Evolutionary conservation across 495 filamentous ascomycete species (phyloP), one percentile per base, ranked within the genome.

Genomic region (Aspergillus cavernicola): DNA sequence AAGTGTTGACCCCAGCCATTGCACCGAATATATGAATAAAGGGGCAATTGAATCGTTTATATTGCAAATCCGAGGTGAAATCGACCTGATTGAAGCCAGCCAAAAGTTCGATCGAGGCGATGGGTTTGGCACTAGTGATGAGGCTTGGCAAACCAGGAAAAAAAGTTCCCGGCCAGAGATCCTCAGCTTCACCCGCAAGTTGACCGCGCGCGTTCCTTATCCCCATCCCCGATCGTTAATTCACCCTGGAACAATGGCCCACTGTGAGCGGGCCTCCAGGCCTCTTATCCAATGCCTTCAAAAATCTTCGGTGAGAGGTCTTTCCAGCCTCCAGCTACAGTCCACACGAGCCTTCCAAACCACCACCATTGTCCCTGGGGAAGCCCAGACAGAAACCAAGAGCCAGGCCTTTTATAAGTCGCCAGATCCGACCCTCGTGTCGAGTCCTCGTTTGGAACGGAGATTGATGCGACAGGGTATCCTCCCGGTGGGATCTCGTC

Each of bases 401-500:
- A 67, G 52, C 36, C 60, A 64, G 56, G 61, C 68, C 45, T 73
- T 69, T 61, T 59, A 71, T 59, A 73, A 66, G 50, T 55, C 66
- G 16, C 70, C 67, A 20, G 76, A 82, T 59, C 80, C 79, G n/a
- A 56, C 63, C n/a, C 66, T 74, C 31, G 78, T 80, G 3, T 59
- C 73, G 49, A 80, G 69, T 36, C 76, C 66, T 35, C 85, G 75
- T 52, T 68, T 80, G 50, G 86, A 89, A 63, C 75, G 78, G 50
- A 70, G 76, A 51, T 71, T 90, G 52, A 65, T 85, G 60, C 76
- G 73, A 54, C 64, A 72, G 51, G 81, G 85, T 45, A 75, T 82
- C 8, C 64, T 78, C 2, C 85, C 85, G 33, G 74, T 92, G 60
- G 90, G 89, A 40, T 95, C 90, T 42, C 83, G 88, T 57, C 84